Evolutionary conservation across 2,329 filamentous ascomycete genomes (phyloP).

Genomic region (Lomentospora prolificans): DNA sequence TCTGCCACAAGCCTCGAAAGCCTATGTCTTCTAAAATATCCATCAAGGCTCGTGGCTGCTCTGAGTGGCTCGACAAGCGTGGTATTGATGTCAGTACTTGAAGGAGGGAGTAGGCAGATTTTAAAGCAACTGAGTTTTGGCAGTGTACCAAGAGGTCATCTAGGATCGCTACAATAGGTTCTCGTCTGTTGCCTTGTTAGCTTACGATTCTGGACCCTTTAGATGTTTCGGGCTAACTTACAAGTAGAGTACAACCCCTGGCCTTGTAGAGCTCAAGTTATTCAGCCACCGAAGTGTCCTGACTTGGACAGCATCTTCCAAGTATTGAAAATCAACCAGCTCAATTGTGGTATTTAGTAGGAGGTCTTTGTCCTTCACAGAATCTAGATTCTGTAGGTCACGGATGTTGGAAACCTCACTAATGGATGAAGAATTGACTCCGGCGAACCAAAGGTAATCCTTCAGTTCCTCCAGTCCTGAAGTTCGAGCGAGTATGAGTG

Average conservation of each 20-base stretch:
- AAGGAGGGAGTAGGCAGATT: conserved; percentile 50
- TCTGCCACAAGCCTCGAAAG: conserved; percentile 53
- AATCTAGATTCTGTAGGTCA: conserved; percentile 30
- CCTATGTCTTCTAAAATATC: conserved; percentile 49
- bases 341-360: conserved; percentile 54
- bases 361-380: conserved; percentile 50
- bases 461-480: conserved; percentile 49
- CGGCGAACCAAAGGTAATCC: conserved; percentile 52
- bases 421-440: conserved; percentile 36
- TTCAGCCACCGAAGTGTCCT: conserved; percentile 51
- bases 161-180: conserved; percentile 46
- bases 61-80: conserved; percentile 37
- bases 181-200: conserved; percentile 29
- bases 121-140: conserved; percentile 49
- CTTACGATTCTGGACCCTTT: conserved; percentile 13
- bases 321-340: conserved; percentile 55
- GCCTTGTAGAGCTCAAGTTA: conserved; percentile 42
- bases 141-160: conserved; percentile 54
- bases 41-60: conserved; percentile 37
- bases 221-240: conserved; percentile 25
- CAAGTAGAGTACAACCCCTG: conserved; percentile 48
- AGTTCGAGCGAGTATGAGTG: conserved; percentile 47
- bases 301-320: conserved; percentile 53
- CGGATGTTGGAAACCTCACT: conserved; percentile 29
- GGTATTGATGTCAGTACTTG: conserved; percentile 46